Evolutionary conservation across 768 basidiomycete species (phyloP), one percentile per base, ranked within the genome.

Genomic region (Hortiboletus flavorubellus): DNA sequence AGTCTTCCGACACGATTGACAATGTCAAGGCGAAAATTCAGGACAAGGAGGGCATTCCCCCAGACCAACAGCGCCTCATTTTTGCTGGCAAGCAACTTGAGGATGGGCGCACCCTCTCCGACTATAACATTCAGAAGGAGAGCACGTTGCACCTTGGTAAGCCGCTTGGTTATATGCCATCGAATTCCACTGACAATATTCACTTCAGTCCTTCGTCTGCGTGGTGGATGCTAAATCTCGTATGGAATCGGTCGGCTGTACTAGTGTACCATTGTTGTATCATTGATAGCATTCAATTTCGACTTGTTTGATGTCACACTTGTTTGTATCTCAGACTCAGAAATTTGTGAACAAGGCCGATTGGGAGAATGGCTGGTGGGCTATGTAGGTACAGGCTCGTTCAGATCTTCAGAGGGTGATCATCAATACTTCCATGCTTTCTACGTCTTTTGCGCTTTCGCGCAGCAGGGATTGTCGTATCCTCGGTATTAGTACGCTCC

Each of bases 1-100:
- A 88, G 70, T 86, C 85, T 0, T 84, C 83, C 0, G 85, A 87
- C 69, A 87, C 86, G 21, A 87, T 88, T 60, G 86, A 87, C 73
- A 86, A 87, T 55, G 86, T 88, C 37, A 88, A 87, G 74, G 77
- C 81, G 18, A 87, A 87, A 76, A 88, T 88, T 54, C 86, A 88
- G 72, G 86, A 88, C 73, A 88, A 88, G 78, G 86, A 89, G 59
- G 87, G 87, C 41, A 89, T 89, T 46, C 87, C 86, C 15, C 87
- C 87, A 21, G 87, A 87, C 61, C 87, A 87, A 64, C 87, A 89
- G 64, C 81, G 87, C 37, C 75, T 89, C n/a, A 89, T 89, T 65
- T 89, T 88, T 55, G 87, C 87, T 48, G 87, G 87, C 5, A 89
- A 89, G 75, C 87, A 89, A 67, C 75, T 89, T 40, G 87, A 89